Conservation (phyloP, 2,329 filamentous ascomycete species). For the Curvularia lunata region DNA sequence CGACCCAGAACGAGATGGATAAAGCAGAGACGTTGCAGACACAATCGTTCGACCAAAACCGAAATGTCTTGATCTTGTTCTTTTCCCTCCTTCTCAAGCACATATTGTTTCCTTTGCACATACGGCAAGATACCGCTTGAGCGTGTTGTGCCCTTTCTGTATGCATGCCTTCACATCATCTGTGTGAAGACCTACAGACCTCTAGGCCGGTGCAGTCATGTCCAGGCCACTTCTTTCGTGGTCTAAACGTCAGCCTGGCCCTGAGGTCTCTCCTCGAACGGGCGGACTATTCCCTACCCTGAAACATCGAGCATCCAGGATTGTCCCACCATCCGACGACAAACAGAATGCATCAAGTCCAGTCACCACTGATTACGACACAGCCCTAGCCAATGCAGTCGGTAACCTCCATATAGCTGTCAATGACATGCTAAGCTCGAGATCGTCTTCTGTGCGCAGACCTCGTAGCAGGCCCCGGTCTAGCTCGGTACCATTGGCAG, state of each 20-base stretch:
- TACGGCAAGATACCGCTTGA: background rate
- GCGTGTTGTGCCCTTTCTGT: slow-evolving; percentile 4
- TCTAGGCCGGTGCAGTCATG: slow-evolving; percentile 37
- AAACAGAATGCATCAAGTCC: slow-evolving; percentile 32
- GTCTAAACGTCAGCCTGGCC: slow-evolving; percentile 50
- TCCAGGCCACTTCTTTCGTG: slow-evolving; percentile 55
- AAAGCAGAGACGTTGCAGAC: slow-evolving; percentile 17
- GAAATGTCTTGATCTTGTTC: slow-evolving; percentile 2
- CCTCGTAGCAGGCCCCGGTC: slow-evolving; percentile 51
- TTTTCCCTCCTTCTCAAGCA: background rate
- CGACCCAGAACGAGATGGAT: slow-evolving; percentile 15
- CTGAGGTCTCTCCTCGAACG: slow-evolving; percentile 46
- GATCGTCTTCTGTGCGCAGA: slow-evolving; percentile 41
- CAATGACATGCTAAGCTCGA: slow-evolving; percentile 51
- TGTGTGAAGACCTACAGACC: slow-evolving; percentile 9
- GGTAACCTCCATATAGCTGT: slow-evolving; percentile 50
- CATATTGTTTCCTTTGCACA: slow-evolving; percentile 1
- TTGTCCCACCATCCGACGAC: slow-evolving; percentile 37
- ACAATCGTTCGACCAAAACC: slow-evolving; percentile 9
- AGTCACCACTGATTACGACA: slow-evolving; percentile 38
- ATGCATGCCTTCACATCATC: slow-evolving; percentile 20
- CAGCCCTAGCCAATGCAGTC: slow-evolving; percentile 36
- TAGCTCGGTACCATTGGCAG: slow-evolving; percentile 49
- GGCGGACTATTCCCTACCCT: slow-evolving; percentile 45
- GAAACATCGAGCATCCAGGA: slow-evolving; percentile 39